These are phyloP conservation scores for Globisporangium echinulatum DNA, from an alignment of 352 stramenopile genomes.

Conservation along the genomic window DNA sequence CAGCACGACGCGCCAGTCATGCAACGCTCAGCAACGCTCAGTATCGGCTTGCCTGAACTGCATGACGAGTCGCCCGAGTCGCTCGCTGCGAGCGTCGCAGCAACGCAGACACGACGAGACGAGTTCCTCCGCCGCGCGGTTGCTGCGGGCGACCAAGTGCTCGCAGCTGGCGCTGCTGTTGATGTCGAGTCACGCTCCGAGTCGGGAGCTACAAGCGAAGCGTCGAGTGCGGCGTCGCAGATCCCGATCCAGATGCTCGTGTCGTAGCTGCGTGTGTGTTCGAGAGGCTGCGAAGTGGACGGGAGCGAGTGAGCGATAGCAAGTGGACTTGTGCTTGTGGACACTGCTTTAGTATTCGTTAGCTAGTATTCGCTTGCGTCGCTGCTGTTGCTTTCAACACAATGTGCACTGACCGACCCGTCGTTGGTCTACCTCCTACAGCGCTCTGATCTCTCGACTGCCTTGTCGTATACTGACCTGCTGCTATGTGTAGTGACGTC, in stretches of 20 bases:
- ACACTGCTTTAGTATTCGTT: too few species aligned
- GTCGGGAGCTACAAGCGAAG: neutral
- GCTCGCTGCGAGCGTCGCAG: conserved; percentile 20
- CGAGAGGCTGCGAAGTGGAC: too few species aligned
- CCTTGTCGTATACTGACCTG: neutral
- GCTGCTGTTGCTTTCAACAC: too few species aligned
- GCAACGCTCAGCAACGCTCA: too few species aligned
- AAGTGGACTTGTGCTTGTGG: too few species aligned
- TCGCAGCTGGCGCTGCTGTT: neutral
- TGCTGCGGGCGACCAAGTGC: conserved; percentile 3
- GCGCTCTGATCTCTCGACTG: neutral
- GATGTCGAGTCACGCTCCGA: neutral
- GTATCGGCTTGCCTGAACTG: neutral
- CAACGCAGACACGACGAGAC: conserved; percentile 33
- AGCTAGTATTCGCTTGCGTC: too few species aligned
- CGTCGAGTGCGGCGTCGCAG: conserved; percentile 22
- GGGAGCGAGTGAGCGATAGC: too few species aligned
- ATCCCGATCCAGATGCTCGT: conserved; percentile 66
- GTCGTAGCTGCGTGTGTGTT: conserved; percentile 23
- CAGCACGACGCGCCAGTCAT: conserved; percentile 26
- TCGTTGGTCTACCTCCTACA: neutral
- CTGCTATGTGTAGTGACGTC: neutral
- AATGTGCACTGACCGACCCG: too few species aligned
- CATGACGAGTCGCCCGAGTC: conserved; percentile 8
- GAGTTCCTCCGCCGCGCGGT: conserved; percentile 36